Conservation (phyloP, 2,329 filamentous ascomycete species). For the Neopestalotiopsis rosae region DNA sequence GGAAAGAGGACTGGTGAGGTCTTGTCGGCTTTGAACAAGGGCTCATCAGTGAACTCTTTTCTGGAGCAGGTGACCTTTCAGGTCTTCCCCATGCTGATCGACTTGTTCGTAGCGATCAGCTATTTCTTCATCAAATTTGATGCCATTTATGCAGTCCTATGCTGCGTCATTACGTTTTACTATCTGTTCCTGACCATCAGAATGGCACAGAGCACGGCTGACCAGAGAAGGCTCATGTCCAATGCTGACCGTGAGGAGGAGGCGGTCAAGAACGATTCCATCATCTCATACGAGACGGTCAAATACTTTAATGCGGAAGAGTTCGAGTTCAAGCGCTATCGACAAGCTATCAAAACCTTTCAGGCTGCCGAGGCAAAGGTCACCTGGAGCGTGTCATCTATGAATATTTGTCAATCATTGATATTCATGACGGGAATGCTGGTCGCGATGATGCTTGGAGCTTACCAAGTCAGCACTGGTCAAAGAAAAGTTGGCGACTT, state of each 20-base stretch:
- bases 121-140: slow-evolving; percentile 84
- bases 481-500: slow-evolving; percentile 72
- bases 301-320: slow-evolving; percentile 89
- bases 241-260: slow-evolving; percentile 95
- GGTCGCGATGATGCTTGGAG: slow-evolving; percentile 73
- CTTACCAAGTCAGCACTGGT: slow-evolving; percentile 76
- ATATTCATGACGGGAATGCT: slow-evolving; percentile 81
- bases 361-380: slow-evolving; percentile 79
- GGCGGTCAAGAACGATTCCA: slow-evolving; percentile 97
- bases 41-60: slow-evolving; percentile 94
- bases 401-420: slow-evolving; percentile 82
- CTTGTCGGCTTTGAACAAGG: slow-evolving; percentile 93
- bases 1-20: slow-evolving; percentile 97
- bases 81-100: slow-evolving; percentile 92
- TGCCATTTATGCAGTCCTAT: slow-evolving; percentile 86
- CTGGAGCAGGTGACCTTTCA: slow-evolving; percentile 96
- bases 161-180: slow-evolving; percentile 89
- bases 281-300: slow-evolving; percentile 96
- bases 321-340: slow-evolving; percentile 78
- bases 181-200: slow-evolving; percentile 97
- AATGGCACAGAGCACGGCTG: slow-evolving; percentile 91
- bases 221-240: slow-evolving; percentile 91
- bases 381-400: slow-evolving; percentile 75
- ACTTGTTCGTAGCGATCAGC: slow-evolving; percentile 82
- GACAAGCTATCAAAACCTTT: slow-evolving; percentile 71